phyloP scores from a whole-genome alignment of 495 filamentous ascomycete species.

The Platismatia glauca region DNA sequence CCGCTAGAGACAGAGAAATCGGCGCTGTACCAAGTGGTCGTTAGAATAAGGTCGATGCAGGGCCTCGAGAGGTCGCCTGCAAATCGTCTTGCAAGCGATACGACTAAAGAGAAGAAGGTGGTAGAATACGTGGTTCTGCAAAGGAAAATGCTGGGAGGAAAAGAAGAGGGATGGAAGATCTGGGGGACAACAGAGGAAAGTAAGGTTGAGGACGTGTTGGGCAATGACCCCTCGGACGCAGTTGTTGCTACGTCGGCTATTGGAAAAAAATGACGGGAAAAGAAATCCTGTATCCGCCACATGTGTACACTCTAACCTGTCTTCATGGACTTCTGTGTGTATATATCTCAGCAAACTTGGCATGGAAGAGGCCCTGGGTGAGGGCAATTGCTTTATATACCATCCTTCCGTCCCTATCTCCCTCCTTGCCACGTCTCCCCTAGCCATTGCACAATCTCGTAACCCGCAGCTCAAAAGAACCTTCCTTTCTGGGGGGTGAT shows the following conservation, averaged over 20 bases:
- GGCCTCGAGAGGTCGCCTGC: slow-evolving; percentile 38
- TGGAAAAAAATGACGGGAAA: neutral
- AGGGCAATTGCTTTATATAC: neutral
- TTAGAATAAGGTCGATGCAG: slow-evolving; percentile 64
- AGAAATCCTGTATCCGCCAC: neutral
- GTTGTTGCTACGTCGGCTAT: neutral
- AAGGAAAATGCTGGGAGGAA: slow-evolving; percentile 45
- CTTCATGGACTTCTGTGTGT: neutral
- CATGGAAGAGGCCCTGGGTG: neutral
- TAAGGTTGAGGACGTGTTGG: slow-evolving; percentile 6
- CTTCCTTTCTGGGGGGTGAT: slow-evolving; percentile 14
- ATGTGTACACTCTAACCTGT: neutral
- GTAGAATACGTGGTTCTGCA: slow-evolving; percentile 76
- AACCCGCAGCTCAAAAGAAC: slow-evolving; percentile 16
- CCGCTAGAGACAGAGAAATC: slow-evolving; percentile 41
- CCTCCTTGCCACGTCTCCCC: neutral
- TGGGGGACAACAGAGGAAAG: slow-evolving; percentile 47
- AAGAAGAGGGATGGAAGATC: slow-evolving; percentile 59
- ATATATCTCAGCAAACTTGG: neutral
- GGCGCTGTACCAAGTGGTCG: slow-evolving; percentile 59
- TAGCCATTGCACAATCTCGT: neutral
- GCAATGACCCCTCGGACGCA: neutral
- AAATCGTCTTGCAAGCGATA: slow-evolving; percentile 20
- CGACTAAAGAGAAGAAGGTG: slow-evolving; percentile 49
- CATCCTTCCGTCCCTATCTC: neutral